Conservation (phyloP, 345 rosid species). For the Bruguiera gymnorhiza region DNA sequence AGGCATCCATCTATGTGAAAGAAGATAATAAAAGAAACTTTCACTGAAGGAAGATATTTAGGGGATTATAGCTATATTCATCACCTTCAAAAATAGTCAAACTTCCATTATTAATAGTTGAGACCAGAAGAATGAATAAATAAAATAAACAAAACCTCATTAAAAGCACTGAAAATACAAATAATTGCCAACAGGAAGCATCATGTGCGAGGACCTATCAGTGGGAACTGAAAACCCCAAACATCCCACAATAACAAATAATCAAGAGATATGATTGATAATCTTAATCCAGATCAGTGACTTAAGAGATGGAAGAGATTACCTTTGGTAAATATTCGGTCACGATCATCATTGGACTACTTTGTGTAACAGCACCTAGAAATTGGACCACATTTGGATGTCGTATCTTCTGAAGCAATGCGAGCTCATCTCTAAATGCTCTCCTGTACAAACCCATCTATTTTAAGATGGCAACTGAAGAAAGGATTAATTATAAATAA, state of each 20-base stretch:
- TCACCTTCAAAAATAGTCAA: neutral
- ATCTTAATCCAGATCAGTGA: neutral
- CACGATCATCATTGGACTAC: conserved; percentile 97
- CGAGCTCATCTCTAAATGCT: conserved; percentile 88
- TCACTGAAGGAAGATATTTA: neutral
- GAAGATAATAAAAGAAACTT: neutral
- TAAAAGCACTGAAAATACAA: neutral
- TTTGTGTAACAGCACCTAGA: conserved; percentile 95
- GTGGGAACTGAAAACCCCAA: neutral
- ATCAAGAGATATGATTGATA: neutral
- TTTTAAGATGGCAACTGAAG: conserved; percentile 5
- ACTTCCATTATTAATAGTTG: neutral
- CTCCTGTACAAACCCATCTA: conserved; percentile 44
- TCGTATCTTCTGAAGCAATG: conserved; percentile 81
- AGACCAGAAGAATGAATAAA: neutral
- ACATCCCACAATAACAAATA: neutral
- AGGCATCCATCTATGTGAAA: neutral
- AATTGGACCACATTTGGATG: conserved; percentile 98
- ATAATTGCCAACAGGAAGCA: neutral
- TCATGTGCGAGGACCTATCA: neutral
- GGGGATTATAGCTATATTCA: neutral
- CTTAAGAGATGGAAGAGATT: conserved; percentile 10
- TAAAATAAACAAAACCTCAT: neutral
- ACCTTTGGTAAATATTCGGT: conserved; percentile 92
- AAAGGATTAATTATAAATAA: neutral